Base-by-base conservation (phyloP, 148 eudicot genomes). In the Rhododendron ferrugineum region DNA sequence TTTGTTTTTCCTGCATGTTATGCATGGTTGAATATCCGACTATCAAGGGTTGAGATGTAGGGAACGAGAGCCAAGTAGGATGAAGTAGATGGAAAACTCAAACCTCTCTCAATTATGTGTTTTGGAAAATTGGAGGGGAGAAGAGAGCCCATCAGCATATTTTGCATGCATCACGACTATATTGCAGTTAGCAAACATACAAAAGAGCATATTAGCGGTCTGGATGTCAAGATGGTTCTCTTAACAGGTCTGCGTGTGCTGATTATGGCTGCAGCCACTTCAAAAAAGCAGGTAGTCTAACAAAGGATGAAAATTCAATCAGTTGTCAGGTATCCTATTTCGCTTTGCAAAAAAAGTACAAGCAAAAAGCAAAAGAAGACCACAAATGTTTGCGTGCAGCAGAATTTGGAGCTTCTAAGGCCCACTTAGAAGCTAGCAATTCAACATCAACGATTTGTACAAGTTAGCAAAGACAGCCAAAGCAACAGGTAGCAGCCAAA, bases 401-500 rank as follows among this genome's bases (percentile, higher is more conserved):
- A 58, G 72, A 37, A 36, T 58, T 56, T 36, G 32, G 32, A 81
- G 40, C 16, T 37, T 6, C 44, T 81, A 37, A 80, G 28, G 83
- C 46, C 83, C 11, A 32, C 34, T 54, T 6, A 80, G 11, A 34
- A 32, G 44, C 14, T 37, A 32, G 58, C 40, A 52, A 80, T 10
- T 80, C 14, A 34, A 34, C 36, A 8, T 81, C 83, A 40, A 58
- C 11, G 32, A 11, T 7, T 80, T 80, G 70, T 37, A 36, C 30
- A 37, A 60, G 49, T 42, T 15, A 62, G 84, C 37, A 82, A 82
- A 28, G 56, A 52, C 76, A 40, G n/a, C 52, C 26, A 26, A 66
- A 66, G 54, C 32, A 66, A 82, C n/a, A 62, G 75, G 84, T 26
- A 40, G 56, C 37, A 82, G 37, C 26, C 37, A 68, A 83, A 83